Percentiles rank a stretch among this genome's conserved stretches.
phyloP scores from a whole-genome alignment of 176 grass and related monocot genomes.

The Oryza rufipogon region DNA sequence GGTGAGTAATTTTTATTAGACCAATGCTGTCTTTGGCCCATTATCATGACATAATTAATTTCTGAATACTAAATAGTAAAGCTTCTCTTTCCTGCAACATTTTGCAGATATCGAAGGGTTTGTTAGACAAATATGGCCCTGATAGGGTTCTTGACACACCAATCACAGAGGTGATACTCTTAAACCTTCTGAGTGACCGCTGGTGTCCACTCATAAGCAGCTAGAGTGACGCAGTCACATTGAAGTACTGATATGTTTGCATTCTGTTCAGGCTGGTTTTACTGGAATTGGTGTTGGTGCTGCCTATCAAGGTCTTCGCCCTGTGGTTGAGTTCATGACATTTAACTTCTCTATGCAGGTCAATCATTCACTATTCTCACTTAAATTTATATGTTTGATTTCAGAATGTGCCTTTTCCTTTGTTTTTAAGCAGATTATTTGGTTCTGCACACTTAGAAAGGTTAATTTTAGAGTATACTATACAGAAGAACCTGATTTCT shows the following conservation, averaged over 20 bases:
- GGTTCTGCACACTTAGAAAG: background rate
- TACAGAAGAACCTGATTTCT: background rate
- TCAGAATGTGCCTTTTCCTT: background rate
- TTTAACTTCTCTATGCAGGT: slow-evolving; percentile 99
- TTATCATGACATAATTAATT: background rate
- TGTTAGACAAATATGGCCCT: slow-evolving; percentile 97
- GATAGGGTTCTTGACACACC: slow-evolving; percentile 98
- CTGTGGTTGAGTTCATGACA: slow-evolving; percentile 96
- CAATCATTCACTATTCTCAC: background rate
- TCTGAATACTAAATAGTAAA: slow-evolving; percentile 7
- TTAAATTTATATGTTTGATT: background rate
- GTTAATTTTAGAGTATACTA: background rate
- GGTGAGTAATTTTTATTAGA: slow-evolving; percentile 49
- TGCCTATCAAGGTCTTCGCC: slow-evolving; percentile 91
- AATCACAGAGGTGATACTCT: slow-evolving; percentile 78
- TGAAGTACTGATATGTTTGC: slow-evolving; percentile 6
- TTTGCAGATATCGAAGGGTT: slow-evolving; percentile 88
- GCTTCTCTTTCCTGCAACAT: background rate
- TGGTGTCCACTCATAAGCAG: background rate
- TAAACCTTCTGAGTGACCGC: background rate
- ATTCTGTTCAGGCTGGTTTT: slow-evolving; percentile 85
- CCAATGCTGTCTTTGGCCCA: background rate
- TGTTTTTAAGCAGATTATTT: background rate
- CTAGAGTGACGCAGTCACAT: background rate
- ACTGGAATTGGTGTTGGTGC: slow-evolving; percentile 96